A percentile compares a stretch with the other conserved stretches of the same genome.
phyloP scores from a whole-genome alignment of 2,329 filamentous ascomycete species.

The Talaromyces sp. region DNA sequence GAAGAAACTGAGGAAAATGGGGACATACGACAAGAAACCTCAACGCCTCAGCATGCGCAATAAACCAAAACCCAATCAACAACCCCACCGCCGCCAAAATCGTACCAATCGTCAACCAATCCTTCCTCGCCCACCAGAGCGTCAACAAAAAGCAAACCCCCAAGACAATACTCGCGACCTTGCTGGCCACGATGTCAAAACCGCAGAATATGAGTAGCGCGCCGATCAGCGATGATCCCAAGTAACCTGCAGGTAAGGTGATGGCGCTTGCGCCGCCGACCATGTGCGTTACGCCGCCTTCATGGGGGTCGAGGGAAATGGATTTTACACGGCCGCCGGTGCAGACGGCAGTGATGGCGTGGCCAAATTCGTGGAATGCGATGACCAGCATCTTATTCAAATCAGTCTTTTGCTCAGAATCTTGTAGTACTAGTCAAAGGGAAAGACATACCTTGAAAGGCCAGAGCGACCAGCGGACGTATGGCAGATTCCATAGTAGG shows the following conservation, averaged over 20 bases:
- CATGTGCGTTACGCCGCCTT: conserved; percentile 77
- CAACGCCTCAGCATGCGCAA: conserved; percentile 69
- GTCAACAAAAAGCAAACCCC: conserved; percentile 74
- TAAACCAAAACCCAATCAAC: conserved; percentile 74
- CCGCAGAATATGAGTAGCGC: conserved; percentile 75
- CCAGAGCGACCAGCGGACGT: conserved; percentile 71
- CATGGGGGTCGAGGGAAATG: conserved; percentile 70
- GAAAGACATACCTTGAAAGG: conserved; percentile 66
- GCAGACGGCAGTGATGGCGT: conserved; percentile 68
- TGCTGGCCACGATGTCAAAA: conserved; percentile 77
- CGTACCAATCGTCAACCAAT: conserved; percentile 73
- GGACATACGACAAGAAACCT: conserved; percentile 63
- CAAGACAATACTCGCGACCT: conserved; percentile 70
- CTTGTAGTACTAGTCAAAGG: neutral
- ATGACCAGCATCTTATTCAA: conserved; percentile 69
- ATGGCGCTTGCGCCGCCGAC: conserved; percentile 66
- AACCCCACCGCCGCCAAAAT: conserved; percentile 67
- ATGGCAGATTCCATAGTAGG: conserved; percentile 75
- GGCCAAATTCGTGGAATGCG: conserved; percentile 75
- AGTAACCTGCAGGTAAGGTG: conserved; percentile 73
- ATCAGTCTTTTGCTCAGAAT: neutral
- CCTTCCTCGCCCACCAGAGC: conserved; percentile 74
- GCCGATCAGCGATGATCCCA: conserved; percentile 73
- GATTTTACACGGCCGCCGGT: conserved; percentile 72
- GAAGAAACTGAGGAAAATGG: neutral